phyloP scores from a whole-genome alignment of 2,329 filamentous ascomycete species.

The Ambrosiella beaveri region DNA sequence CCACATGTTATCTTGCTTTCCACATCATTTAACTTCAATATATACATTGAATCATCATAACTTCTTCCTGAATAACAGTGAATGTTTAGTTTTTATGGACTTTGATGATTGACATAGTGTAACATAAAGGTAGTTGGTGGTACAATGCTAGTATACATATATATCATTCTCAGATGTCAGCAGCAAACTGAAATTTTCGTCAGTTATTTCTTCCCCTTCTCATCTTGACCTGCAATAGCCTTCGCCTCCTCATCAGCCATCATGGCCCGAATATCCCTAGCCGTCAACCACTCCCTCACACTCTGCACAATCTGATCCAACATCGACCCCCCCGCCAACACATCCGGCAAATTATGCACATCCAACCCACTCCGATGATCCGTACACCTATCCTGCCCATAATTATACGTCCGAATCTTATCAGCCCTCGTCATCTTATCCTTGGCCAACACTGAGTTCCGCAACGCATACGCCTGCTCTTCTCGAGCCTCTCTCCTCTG shows the following conservation, averaged over 20 bases:
- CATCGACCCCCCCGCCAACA: slow-evolving; percentile 56
- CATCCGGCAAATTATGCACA: slow-evolving; percentile 60
- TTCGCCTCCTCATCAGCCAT: slow-evolving; percentile 42
- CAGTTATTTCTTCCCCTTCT: slow-evolving; percentile 10
- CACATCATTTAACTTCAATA: too few relatives aligned
- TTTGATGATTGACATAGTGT: too few relatives aligned
- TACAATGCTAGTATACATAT: too few relatives aligned
- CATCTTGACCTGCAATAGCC: slow-evolving; percentile 11
- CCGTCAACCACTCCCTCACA: slow-evolving; percentile 57
- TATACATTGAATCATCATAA: too few relatives aligned
- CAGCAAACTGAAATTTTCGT: background rate
- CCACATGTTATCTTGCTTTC: too few relatives aligned
- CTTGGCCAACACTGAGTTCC: slow-evolving; percentile 61
- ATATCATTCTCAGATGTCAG: too few relatives aligned
- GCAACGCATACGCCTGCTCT: slow-evolving; percentile 55
- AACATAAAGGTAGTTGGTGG: too few relatives aligned
- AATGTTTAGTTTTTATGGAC: too few relatives aligned
- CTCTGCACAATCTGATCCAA: slow-evolving; percentile 64
- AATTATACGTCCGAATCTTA: slow-evolving; percentile 89
- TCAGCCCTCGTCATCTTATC: slow-evolving; percentile 77
- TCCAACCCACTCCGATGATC: slow-evolving; percentile 73
- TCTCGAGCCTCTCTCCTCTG: slow-evolving; percentile 66
- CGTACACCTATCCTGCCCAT: slow-evolving; percentile 58
- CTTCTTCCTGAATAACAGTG: too few relatives aligned
- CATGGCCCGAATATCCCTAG: slow-evolving; percentile 56